A percentile compares a stretch with the other conserved stretches of the same genome.
Conservation (phyloP, 257 asterid genomes). For the Phtheirospermum japonicum region DNA sequence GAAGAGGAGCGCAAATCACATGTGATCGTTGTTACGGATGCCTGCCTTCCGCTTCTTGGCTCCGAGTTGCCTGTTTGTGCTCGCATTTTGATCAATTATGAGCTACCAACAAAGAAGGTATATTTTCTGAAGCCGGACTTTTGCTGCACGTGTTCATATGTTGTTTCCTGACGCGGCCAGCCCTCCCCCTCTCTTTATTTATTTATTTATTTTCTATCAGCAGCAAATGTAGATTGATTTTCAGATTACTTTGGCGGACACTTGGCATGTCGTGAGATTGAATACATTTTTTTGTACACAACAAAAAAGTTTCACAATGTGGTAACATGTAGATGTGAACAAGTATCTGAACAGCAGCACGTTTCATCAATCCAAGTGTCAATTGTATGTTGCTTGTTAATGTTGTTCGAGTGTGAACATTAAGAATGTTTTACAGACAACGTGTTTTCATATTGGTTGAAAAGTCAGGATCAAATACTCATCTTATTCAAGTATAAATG, state of each 20-base stretch:
- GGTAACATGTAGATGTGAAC: neutral
- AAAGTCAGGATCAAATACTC: neutral
- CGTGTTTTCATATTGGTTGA: neutral
- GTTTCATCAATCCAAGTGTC: neutral
- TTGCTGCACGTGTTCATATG: conserved; percentile 8
- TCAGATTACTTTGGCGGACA: conserved; percentile 3
- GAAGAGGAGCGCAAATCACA: conserved; percentile 56
- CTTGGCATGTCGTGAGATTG: neutral
- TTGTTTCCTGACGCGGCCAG: neutral
- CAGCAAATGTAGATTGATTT: conserved; percentile 6
- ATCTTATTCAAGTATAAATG: neutral
- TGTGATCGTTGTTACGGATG: conserved; percentile 80
- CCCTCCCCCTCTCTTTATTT: neutral
- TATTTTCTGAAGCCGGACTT: conserved; percentile 12
- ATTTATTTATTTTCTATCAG: neutral
- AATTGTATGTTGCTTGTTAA: neutral
- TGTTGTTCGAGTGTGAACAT: neutral
- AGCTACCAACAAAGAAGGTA: conserved; percentile 84
- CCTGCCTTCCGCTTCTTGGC: conserved; percentile 77
- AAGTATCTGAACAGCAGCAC: conserved; percentile 1
- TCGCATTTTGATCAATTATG: conserved; percentile 78
- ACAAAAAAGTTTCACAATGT: neutral
- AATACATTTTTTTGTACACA: neutral
- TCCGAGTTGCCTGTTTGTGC: conserved; percentile 62
- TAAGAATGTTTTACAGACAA: neutral